Base-by-base conservation (phyloP, 306 rosid genomes). In the Trifolium repens region DNA sequence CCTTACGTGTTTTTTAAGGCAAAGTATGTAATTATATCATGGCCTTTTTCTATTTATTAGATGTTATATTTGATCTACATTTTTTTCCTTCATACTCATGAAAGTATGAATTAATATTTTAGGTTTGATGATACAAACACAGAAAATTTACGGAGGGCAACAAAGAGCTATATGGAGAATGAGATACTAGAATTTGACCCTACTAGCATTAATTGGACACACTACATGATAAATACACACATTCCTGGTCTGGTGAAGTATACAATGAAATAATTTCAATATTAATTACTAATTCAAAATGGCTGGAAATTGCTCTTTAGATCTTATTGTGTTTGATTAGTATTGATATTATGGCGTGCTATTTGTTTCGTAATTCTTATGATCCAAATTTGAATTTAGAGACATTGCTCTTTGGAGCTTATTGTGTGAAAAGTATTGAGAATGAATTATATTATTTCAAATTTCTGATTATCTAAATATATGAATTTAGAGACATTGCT, bases 161-260 rank as follows among this genome's bases (percentile, higher is more conserved):
- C 73, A 55, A 70, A 50, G 49, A 19, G 16, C 9, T 8, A 34
- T 47, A n/a, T 32, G 53, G 24, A 50, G 46, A 57, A 2, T 6
- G 8, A 0, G 3, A n/a, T 8, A n/a, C 81, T 84, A n/a, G 19
- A 78, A 11, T 80, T 86, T 68, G 87, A 89, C 53, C 83, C 89
- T 1, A 61, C 27, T 54, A 8, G 2, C 61, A 54, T 54, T 19
- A 54, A 19, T 19, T 54, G 61, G 61, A 9, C 61, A 9, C 0
- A 54, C 30, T 54, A 54, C 3, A 54, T 54, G 61, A 54, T 17
- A 30, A 3, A 54, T 3, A n/a, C 2, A 8, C 90, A 84, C 57
- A 50, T 50, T 50, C 55, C 55, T 50, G 55, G 55, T n/a, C 55
- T 50, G 9, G 19, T 50, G 3, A 50, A 50, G 55, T 50, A 50